A percentile compares a stretch with the other conserved stretches of the same genome.
Conservation (phyloP, 371 early-diverging fungal species). For the Lichtheimia corymbifera region DNA sequence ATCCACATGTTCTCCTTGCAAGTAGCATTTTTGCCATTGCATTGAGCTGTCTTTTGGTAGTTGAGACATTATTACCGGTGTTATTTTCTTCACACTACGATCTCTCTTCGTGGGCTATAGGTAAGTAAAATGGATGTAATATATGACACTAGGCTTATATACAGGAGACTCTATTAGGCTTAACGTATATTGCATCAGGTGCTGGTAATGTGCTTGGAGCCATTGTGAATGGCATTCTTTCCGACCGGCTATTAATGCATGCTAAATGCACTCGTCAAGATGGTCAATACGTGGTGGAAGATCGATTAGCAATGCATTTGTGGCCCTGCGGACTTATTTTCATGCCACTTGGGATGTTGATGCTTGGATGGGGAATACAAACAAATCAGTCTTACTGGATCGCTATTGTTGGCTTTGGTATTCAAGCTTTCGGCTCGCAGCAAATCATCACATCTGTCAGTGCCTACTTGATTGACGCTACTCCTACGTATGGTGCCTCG, state of each 20-base stretch:
- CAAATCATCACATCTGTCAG: slow-evolving; percentile 35
- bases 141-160: too few species aligned
- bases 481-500: slow-evolving; percentile 40
- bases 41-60: slow-evolving; percentile 51
- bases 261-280: slow-evolving; percentile 13
- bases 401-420: slow-evolving; percentile 40
- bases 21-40: slow-evolving; percentile 44
- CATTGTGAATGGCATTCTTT: slow-evolving; percentile 16
- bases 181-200: slow-evolving; percentile 42
- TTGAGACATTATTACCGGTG: slow-evolving; percentile 37
- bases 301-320: slow-evolving; percentile 19
- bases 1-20: slow-evolving; percentile 45
- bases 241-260: slow-evolving; percentile 22
- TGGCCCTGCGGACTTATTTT: slow-evolving; percentile 36
- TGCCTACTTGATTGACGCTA: slow-evolving; percentile 41
- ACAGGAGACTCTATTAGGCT: slow-evolving; percentile 13
- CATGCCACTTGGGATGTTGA: slow-evolving; percentile 39
- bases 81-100: slow-evolving; percentile 30
- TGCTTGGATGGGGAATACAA: slow-evolving; percentile 48
- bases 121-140: slow-evolving; percentile 1
- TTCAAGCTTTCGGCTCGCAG: slow-evolving; percentile 44
- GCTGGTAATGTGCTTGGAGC: slow-evolving; percentile 42
- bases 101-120: slow-evolving; percentile 37
- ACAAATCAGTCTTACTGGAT: slow-evolving; percentile 29
- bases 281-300: slow-evolving; percentile 17